These are phyloP conservation scores for Monosporascus sp. DNA, from an alignment of 2,329 filamentous ascomycete genomes.

Conservation along the genomic window DNA sequence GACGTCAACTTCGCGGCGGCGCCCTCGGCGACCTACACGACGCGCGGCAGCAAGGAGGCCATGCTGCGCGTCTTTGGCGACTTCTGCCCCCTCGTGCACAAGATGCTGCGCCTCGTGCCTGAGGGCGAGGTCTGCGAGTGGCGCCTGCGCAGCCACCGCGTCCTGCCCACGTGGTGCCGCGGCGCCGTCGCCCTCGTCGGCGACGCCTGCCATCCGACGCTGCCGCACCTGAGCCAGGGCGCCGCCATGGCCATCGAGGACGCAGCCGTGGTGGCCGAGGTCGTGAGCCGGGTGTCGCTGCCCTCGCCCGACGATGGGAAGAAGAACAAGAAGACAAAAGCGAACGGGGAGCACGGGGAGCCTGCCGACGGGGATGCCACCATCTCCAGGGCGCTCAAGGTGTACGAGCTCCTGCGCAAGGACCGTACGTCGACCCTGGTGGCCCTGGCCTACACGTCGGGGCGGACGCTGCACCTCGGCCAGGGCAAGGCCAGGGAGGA, in stretches of 20 bases:
- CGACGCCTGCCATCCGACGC: constrained; percentile 62
- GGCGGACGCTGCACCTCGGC: constrained; percentile 51
- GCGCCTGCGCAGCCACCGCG: constrained; percentile 54
- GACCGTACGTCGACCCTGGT: constrained; percentile 48
- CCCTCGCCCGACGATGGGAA: constrained; percentile 6
- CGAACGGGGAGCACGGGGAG: too few species aligned
- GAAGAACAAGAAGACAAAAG: too few species aligned
- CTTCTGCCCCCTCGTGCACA: constrained; percentile 54
- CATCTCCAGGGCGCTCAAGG: constrained; percentile 44
- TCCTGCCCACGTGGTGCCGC: constrained; percentile 52
- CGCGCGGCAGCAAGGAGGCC: constrained; percentile 51
- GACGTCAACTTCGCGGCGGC: constrained; percentile 55
- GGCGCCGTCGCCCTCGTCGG: constrained; percentile 53
- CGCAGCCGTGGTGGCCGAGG: constrained; percentile 53
- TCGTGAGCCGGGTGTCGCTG: constrained; percentile 34
- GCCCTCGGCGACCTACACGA: constrained; percentile 56
- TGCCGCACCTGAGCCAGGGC: constrained; percentile 62
- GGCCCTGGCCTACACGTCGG: constrained; percentile 45
- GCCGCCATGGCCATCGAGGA: constrained; percentile 66
- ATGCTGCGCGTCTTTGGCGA: constrained; percentile 58
- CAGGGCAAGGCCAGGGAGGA: constrained; percentile 54
- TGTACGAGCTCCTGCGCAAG: constrained; percentile 53
- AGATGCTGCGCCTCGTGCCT: constrained; percentile 54
- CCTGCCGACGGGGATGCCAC: constrained; percentile 23
- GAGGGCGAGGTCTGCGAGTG: constrained; percentile 61